A percentile compares a stretch with the other conserved stretches of the same genome.
phyloP scores from a whole-genome alignment of 2,329 filamentous ascomycete species.

The Atkinsonella texensis region DNA sequence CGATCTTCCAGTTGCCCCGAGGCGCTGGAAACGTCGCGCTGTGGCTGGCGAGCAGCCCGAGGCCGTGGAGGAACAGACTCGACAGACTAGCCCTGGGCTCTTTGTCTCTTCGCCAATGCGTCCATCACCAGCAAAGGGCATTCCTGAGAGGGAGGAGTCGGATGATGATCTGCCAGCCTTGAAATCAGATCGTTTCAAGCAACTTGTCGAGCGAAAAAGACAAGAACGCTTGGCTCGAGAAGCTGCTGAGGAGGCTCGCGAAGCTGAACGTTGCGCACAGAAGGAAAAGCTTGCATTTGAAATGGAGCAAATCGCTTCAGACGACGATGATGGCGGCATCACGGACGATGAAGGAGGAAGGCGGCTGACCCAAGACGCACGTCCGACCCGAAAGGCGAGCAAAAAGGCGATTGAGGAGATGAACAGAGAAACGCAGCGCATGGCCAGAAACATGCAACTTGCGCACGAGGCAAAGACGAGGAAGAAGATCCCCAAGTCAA shows the following conservation, averaged over 20 bases:
- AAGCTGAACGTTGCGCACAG: slow-evolving; percentile 28
- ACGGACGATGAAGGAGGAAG: slow-evolving; percentile 51
- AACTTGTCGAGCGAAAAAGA: slow-evolving; percentile 61
- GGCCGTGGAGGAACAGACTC: slow-evolving; percentile 8
- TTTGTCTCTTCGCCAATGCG: slow-evolving; percentile 42
- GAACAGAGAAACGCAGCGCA: slow-evolving; percentile 83
- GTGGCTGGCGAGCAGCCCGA: slow-evolving; percentile 20
- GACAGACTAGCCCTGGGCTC: slow-evolving; percentile 31
- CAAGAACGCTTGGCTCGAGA: slow-evolving; percentile 59
- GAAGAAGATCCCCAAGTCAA: slow-evolving; percentile 78
- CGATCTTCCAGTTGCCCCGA: slow-evolving; percentile 26
- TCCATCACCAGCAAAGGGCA: slow-evolving; percentile 18
- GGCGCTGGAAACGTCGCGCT: slow-evolving; percentile 26
- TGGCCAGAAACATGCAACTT: slow-evolving; percentile 82
- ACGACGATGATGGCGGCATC: slow-evolving; percentile 37
- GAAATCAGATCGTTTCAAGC: slow-evolving; percentile 52
- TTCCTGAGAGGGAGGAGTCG: slow-evolving; percentile 25
- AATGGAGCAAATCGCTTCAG: slow-evolving; percentile 22
- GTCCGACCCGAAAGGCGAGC: slow-evolving; percentile 72
- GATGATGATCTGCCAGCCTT: slow-evolving; percentile 35
- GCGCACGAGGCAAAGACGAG: slow-evolving; percentile 81
- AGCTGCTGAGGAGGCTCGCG: slow-evolving; percentile 39
- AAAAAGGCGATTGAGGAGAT: slow-evolving; percentile 94
- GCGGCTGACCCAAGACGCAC: slow-evolving; percentile 54
- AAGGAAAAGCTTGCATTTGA: slow-evolving; percentile 24